A percentile compares a stretch with the other conserved stretches of the same genome.
These are phyloP conservation scores for Colletotrichum noveboracense DNA, from an alignment of 2,329 filamentous ascomycete species.

Conservation along the genomic window DNA sequence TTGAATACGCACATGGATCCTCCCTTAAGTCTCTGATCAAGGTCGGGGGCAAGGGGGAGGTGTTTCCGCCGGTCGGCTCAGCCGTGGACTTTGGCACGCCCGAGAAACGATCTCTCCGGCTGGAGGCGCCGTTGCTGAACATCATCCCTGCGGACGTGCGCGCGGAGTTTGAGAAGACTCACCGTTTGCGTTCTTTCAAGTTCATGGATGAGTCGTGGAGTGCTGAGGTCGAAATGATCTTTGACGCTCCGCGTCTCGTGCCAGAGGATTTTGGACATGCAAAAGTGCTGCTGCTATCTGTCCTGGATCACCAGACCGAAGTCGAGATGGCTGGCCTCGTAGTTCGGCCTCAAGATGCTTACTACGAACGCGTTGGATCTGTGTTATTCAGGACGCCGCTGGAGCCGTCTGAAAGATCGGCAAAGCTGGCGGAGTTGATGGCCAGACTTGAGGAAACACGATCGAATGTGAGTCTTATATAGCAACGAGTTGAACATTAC, in stretches of 20 bases:
- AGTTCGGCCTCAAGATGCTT: not conserved
- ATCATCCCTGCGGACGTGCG: fast-evolving
- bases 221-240: not conserved
- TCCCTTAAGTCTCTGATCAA: too few species aligned
- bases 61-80: fast-evolving
- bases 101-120: fast-evolving
- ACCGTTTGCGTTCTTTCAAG: not conserved
- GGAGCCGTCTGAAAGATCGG: fast-evolving
- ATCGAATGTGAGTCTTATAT: not conserved
- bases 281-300: fast-evolving
- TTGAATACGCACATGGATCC: not conserved
- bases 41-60: fast-evolving
- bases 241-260: not conserved
- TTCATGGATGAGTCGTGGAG: fast-evolving
- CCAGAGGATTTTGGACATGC: fast-evolving
- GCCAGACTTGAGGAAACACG: not conserved
- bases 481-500: not conserved
- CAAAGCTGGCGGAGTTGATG: not conserved
- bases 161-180: fast-evolving
- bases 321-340: fast-evolving
- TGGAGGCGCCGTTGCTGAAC: not conserved
- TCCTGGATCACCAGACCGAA: fast-evolving
- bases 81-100: not conserved
- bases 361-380: not conserved
- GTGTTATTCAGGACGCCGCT: fast-evolving